Evolutionary conservation across 176 grass and related monocot genomes (phyloP), one percentile per base, ranked within the genome.

Genomic region (Paspalum vaginatum): DNA sequence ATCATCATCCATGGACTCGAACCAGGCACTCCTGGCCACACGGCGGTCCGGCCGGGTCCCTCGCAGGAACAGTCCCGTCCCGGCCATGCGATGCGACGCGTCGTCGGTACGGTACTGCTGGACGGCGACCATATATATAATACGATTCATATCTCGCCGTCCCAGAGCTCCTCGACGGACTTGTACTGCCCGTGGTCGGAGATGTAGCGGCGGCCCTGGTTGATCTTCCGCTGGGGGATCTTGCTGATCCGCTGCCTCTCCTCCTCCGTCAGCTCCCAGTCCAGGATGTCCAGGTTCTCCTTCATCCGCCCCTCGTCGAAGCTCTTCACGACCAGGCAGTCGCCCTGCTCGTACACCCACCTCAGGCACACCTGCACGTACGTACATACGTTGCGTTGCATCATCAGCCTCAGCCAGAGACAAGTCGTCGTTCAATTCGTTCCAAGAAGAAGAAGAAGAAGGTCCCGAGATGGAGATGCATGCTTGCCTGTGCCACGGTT

Each of bases 331-430:
- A 93, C 60, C 70, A 93, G 71, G 72, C 86, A 86, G 65, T 86
- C 90, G 4, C 87, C 87, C 53, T 93, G 90, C 79, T 93, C 87
- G 72, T 90, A 90, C 70, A 91, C 82, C 90, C 90, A 91, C 39
- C 86, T 72, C 48, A 91, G 78, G 86, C 86, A 91, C 68, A 91
- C 82, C 89, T 91, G 84, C 20, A 20, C 12, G n/a, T n/a, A 2
- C 18, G 13, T 20, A 11, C 42, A 38, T 8, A 16, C 16, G n/a
- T 55, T 13, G 50, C 16, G 2, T 3, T 1, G n/a, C n/a, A 58
- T 58, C 5, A 47, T 47, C 51, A 54, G 56, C 25, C n/a, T n/a
- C n/a, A n/a, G n/a, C n/a, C n/a, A n/a, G n/a, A n/a, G n/a, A n/a
- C n/a, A n/a, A n/a, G n/a, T n/a, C n/a, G n/a, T n/a, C n/a, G n/a